Evolutionary conservation across 257 asterid genomes (phyloP), one percentile per base, ranked within the genome.

Genomic region (Fraxinus cuspidata): DNA sequence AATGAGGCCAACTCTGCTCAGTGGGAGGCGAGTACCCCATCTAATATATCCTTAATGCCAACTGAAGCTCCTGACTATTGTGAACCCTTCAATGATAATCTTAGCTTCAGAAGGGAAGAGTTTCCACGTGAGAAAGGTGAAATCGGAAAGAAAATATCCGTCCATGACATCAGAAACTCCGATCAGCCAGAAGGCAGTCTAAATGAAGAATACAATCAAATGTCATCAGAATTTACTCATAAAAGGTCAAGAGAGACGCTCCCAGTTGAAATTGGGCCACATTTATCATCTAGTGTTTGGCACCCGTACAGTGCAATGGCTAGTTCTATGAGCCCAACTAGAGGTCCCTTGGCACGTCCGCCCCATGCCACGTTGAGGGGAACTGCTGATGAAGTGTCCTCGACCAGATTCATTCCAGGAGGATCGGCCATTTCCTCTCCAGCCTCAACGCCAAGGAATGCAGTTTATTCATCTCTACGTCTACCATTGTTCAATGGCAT

Each of bases 381-480:
- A 47, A 72, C 70, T 70, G 21, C 73, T 10, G 72, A 25, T 38
- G 13, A 72, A n/a, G 11, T 4, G 65, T 64, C 58, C 19, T 63
- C 74, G 10, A 42, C 63, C 27, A 31, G 73, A 40, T 25, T 63
- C 69, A 68, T 4, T 12, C 34, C 2, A 64, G 51, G 7, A 76
- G 70, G 31, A 29, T 77, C 74, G 35, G 31, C 25, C 35, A 67
- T 23, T 23, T 34, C 40, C 5, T 38, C 65, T 19, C 67, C 67
- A 23, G 29, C 58, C 77, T n/a, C 85, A 69, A 23, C 64, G 16
- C 44, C 79, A 28, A 64, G 38, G 60, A 66, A 40, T 75, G 80
- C 80, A 42, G 74, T 10, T 32, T 32, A 66, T 19, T 31, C 47
- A 12, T 9, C 8, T 51, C 21, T 71, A 13, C 58, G 80, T 75